A percentile compares a stretch with the other conserved stretches of the same genome.
Conservation (phyloP, 1,284 basidiomycete genomes). For the Neolentinus lepideus region DNA sequence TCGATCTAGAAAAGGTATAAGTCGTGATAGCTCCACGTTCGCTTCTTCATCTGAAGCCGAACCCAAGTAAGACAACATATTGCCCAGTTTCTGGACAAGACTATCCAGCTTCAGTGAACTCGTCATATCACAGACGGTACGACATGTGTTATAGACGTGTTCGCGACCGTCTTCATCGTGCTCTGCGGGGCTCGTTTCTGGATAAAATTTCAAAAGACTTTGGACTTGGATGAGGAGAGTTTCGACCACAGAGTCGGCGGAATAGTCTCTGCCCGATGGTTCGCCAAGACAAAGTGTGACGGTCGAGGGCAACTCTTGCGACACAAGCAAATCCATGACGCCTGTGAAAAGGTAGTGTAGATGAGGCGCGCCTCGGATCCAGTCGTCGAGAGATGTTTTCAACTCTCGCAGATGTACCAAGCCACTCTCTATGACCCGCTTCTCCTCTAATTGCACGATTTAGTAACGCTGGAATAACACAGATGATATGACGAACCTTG, state of each 20-base stretch:
- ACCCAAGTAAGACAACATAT: conserved; percentile 25
- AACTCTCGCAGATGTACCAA: conserved; percentile 10
- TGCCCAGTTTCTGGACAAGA: conserved; percentile 29
- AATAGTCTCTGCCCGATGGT: conserved; percentile 9
- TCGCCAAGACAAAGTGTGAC: neutral
- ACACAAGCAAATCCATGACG: conserved; percentile 38
- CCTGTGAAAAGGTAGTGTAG: conserved; percentile 42
- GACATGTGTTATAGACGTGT: conserved; percentile 21
- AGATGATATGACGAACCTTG: neutral
- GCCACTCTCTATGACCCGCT: conserved; percentile 1
- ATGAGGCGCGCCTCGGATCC: conserved; percentile 32
- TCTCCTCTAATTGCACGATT: neutral
- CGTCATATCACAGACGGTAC: conserved; percentile 16
- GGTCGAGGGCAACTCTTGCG: conserved; percentile 15
- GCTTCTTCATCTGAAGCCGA: conserved; percentile 18
- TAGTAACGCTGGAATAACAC: neutral
- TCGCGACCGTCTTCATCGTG: conserved; percentile 15
- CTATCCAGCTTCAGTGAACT: conserved; percentile 23
- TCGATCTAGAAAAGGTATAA: conserved; percentile 60
- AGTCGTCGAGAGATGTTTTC: conserved; percentile 17
- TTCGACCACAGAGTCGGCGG: conserved; percentile 44
- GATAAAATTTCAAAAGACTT: conserved; percentile 30
- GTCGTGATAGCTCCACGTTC: conserved; percentile 26
- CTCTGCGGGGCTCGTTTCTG: neutral
- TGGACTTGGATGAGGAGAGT: conserved; percentile 60